phyloP scores from a whole-genome alignment of 2,329 filamentous ascomycete species.

The Exserohilum turcica region DNA sequence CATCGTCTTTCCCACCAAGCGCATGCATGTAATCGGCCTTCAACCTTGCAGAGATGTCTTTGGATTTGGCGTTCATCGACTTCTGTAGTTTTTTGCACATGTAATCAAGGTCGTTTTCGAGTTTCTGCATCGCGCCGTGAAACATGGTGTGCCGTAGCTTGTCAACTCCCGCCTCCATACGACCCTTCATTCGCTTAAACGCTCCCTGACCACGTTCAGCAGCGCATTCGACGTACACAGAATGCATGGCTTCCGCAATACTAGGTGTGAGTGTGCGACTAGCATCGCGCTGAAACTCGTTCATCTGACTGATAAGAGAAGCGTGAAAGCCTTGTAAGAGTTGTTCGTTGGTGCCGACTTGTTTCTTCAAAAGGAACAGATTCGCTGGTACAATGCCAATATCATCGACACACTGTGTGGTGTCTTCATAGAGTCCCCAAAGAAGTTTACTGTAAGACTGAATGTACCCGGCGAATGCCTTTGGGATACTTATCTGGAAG shows the following conservation, averaged over 20 bases:
- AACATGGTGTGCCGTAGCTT: constrained; percentile 65
- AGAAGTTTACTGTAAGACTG: constrained; percentile 41
- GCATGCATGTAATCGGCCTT: constrained; percentile 46
- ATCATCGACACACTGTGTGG: constrained; percentile 48
- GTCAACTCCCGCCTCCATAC: too few species aligned
- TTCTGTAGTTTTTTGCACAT: constrained; percentile 53
- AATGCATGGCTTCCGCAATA: constrained; percentile 53
- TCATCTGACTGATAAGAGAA: constrained; percentile 48
- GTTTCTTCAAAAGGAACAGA: constrained; percentile 48
- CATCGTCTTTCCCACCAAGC: constrained; percentile 31
- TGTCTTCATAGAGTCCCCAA: constrained; percentile 50
- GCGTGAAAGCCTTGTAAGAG: constrained; percentile 48
- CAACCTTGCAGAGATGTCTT: constrained; percentile 52
- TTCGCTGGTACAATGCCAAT: constrained; percentile 49
- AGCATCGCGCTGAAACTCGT: constrained; percentile 56
- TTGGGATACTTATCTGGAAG: constrained; percentile 53
- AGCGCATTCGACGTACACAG: constrained; percentile 54
- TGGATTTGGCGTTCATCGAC: constrained; percentile 51
- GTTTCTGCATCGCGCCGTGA: constrained; percentile 48
- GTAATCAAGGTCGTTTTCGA: constrained; percentile 48
- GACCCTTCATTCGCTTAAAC: constrained; percentile 59
- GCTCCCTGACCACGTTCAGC: constrained; percentile 54
- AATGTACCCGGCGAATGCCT: constrained; percentile 47
- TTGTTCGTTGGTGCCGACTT: constrained; percentile 51
- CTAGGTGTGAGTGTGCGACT: constrained; percentile 60